Base-by-base conservation (phyloP, 2,329 filamentous ascomycete genomes). In the Leptographium lundbergii region DNA sequence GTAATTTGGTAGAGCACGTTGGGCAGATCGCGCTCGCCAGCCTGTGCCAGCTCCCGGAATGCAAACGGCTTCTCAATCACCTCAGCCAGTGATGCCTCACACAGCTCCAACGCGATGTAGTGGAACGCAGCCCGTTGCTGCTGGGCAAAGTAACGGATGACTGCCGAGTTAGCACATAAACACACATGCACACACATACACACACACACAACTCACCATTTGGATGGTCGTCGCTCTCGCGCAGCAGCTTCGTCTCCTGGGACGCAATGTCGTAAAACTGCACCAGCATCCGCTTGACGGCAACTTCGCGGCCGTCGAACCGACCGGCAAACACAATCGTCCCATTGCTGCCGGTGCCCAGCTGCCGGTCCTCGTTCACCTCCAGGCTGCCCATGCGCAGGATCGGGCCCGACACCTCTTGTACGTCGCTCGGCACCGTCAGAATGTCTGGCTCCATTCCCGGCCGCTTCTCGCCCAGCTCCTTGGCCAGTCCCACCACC, bases 191-290 rank as follows among this genome's bases (percentile, higher is more conserved):
- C 34, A 6, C 19, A 42, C 17, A 17, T 17, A 13, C 1, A 6
- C 1, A 17, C 25, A 25, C 11, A 11, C n/a, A n/a, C n/a, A 51
- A 54, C 72, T 63, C 74, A 84, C 81, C 82, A 70, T 99, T 97
- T 14, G 88, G 86, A 67, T 99, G 94, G 66, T 96, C 89, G 65
- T 99, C 94, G 67, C 91, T 96, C 70, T 96, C 91, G 61, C 95
- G 82, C 13, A 99, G 74, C 57, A 97, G 77, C 61, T 87, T 87
- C 1, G 96, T 95, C 73, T 99, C 94, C 67, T 96, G 91, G 13
- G 89, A 91, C 0, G 94, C 94, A 65, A 99, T 89, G 64, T 96
- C 92, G 69, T 91, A 96, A 67, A 96, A 96, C 65, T 96, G 89
- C 39, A 92, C 89, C 61, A 97, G 78, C 90, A 99, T 95, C 39